phyloP scores from a whole-genome alignment of 2,329 filamentous ascomycete species.

The Talaromyces sp. region DNA sequence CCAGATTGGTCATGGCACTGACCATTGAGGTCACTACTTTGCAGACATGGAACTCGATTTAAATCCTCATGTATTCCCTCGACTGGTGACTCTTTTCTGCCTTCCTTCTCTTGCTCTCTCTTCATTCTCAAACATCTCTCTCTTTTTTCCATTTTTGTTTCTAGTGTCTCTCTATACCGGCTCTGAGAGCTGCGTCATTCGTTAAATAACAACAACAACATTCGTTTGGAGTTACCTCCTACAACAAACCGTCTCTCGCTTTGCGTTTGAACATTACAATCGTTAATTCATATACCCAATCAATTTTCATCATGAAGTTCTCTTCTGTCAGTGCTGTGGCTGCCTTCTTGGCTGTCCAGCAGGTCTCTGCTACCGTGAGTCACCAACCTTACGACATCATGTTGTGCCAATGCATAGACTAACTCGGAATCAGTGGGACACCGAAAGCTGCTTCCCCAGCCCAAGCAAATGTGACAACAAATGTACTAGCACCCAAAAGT shows the following conservation, averaged over 20 bases:
- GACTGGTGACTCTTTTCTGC: neutral
- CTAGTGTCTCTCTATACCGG: constrained; percentile 22
- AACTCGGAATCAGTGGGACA: constrained; percentile 45
- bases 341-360: constrained; percentile 24
- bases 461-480: constrained; percentile 72
- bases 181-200: constrained; percentile 20
- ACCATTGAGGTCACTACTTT: neutral
- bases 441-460: constrained; percentile 57
- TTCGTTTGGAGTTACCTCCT: constrained; percentile 11
- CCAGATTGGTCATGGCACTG: neutral
- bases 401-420: neutral
- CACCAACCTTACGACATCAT: neutral
- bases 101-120: neutral
- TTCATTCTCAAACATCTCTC: neutral
- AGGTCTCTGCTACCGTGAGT: constrained; percentile 26
- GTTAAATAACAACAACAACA: constrained; percentile 17
- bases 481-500: constrained; percentile 66
- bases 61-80: constrained; percentile 7
- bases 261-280: constrained; percentile 5
- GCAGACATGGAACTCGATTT: neutral
- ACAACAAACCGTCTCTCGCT: constrained; percentile 32
- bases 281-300: constrained; percentile 19
- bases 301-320: constrained; percentile 24
- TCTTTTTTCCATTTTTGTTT: constrained; percentile 14
- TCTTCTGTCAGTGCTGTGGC: constrained; percentile 21